Evolutionary conservation across 2,329 filamentous ascomycete species (phyloP).

Genomic region (Monosporascus cannonballus): DNA sequence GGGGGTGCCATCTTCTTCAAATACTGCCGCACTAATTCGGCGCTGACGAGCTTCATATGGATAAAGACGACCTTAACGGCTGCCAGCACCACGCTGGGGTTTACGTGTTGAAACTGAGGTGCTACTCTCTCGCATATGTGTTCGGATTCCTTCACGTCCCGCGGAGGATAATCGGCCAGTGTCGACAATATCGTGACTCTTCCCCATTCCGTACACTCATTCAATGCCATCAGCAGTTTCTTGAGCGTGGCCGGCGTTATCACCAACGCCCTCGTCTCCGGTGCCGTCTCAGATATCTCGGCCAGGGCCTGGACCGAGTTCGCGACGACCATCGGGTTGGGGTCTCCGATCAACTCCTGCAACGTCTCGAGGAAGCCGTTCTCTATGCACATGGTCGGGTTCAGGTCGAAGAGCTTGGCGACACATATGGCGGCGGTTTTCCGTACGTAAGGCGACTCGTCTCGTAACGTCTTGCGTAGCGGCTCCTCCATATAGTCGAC

Average conservation of each 20-base stretch:
- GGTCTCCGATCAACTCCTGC: conserved; percentile 93
- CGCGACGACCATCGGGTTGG: conserved; percentile 98
- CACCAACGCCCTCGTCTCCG: conserved; percentile 80
- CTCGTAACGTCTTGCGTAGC: conserved; percentile 86
- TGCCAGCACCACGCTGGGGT: conserved; percentile 93
- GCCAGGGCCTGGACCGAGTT: conserved; percentile 92
- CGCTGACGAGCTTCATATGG: conserved; percentile 81
- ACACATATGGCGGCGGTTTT: conserved; percentile 98
- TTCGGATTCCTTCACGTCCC: conserved; percentile 92
- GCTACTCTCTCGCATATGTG: conserved; percentile 96
- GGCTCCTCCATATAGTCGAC: conserved; percentile 99
- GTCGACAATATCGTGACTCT: conserved; percentile 88
- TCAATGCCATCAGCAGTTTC: conserved; percentile 92
- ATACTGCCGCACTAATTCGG: conserved; percentile 76
- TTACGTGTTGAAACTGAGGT: conserved; percentile 97
- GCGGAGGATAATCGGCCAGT: conserved; percentile 77
- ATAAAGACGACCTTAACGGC: conserved; percentile 97
- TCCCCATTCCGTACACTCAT: conserved; percentile 98
- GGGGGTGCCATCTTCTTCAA: conserved; percentile 98
- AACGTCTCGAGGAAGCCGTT: conserved; percentile 92
- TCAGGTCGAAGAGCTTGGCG: conserved; percentile 94
- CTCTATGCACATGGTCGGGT: conserved; percentile 86
- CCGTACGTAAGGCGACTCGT: conserved; percentile 96
- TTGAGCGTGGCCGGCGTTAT: conserved; percentile 81
- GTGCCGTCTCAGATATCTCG: conserved; percentile 85